Evolutionary conservation across 352 stramenopile species (phyloP), one percentile per base, ranked within the genome.

Genomic region (Globisporangium nunn): DNA sequence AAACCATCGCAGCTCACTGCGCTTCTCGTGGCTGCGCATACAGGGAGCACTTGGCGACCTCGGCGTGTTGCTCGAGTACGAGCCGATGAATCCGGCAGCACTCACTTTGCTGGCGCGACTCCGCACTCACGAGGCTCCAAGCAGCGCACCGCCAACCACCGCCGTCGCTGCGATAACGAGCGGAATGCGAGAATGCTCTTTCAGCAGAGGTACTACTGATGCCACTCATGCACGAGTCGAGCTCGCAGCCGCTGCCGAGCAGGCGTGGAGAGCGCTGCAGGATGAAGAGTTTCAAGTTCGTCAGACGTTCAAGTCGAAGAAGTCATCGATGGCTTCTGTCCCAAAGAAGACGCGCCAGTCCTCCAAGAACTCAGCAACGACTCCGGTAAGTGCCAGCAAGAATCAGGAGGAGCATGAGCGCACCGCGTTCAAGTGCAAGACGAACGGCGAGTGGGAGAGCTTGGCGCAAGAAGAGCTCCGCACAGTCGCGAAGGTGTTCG

Each of bases 201-300:
- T 62, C 33, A 23, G 35, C 17, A 23, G 23, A 23, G 23, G 17
- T 17, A 44, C 44, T 18, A 33, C 46, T 11, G 17, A 10, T 17
- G 23, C 30, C n/a, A 18, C 12, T 37, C 4, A 31, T 18, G 45
- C 52, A 29, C 58, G 45, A 8, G 7, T 54, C 18, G 43, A 56
- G 14, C 37, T 66, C 30, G 52, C 61, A 30, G 58, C 29, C 8
- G 54, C 66, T 12, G 69, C 65, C 18, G 63, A 78, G 55, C 40
- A 53, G 15, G 74, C 60, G 2, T 92, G 81, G 79, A 56, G 64
- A 29, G 55, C 63, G 6, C 57, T 92, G 6, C 81, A 90, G 59
- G 70, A 71, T 6, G 75, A 81, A 37, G 82, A 91, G 57, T 46
- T 56, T 1, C 61, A 52, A 15, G 51, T 92, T 17, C 66, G 72